Percentiles rank a stretch among this genome's conserved stretches.
phyloP scores from a whole-genome alignment of 2,329 filamentous ascomycete genomes.

The Penicillium rolfsii region DNA sequence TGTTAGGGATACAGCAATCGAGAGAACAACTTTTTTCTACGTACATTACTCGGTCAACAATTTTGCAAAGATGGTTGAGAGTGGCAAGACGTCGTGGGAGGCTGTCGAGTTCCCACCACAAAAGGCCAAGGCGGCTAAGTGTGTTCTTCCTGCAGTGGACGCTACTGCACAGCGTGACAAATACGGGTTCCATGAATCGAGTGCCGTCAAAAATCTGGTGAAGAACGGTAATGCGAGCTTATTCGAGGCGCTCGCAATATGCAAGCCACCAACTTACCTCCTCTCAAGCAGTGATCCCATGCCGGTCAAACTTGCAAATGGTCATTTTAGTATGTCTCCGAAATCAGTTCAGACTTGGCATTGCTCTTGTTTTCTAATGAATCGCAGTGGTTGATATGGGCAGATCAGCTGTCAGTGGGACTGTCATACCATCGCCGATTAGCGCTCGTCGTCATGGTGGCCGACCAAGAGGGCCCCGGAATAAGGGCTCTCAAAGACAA shows the following conservation, averaged over 20 bases:
- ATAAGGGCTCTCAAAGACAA: constrained; percentile 1
- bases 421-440: constrained; percentile 13
- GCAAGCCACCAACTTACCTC: constrained; percentile 40
- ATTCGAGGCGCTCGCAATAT: constrained; percentile 41
- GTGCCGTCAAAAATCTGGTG: constrained; percentile 39
- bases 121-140: constrained; percentile 35
- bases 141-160: constrained; percentile 36
- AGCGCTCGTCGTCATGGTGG: constrained; percentile 16
- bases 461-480: constrained; percentile 24
- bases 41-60: constrained; percentile 58
- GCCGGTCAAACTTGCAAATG: constrained; percentile 33
- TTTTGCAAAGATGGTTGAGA: constrained; percentile 57
- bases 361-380: not conserved
- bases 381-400: constrained; percentile 16
- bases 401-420: constrained; percentile 9
- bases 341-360: not conserved
- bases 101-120: constrained; percentile 50
- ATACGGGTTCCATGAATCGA: constrained; percentile 52
- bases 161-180: constrained; percentile 46
- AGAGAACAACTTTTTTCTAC: constrained; percentile 55
- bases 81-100: constrained; percentile 56
- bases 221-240: constrained; percentile 50
- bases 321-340: constrained; percentile 36
- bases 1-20: constrained; percentile 57
- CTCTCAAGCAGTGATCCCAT: constrained; percentile 42